Base-by-base conservation (phyloP, 306 rosid species). In the Mucuna pruriens region DNA sequence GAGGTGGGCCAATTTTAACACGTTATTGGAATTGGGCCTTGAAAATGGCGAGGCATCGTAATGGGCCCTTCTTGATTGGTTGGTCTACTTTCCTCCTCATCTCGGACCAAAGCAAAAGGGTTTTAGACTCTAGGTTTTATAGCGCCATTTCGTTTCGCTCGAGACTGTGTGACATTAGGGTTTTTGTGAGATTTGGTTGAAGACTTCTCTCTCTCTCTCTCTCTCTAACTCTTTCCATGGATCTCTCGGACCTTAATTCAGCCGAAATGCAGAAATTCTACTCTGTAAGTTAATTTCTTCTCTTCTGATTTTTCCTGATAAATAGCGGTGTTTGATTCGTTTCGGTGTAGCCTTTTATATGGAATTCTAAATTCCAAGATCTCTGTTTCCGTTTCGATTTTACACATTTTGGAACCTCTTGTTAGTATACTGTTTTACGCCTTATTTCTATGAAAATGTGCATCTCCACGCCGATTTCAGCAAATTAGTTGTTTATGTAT, bases 251-350 rank as follows among this genome's bases (percentile, higher is more conserved):
- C 2, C 76, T 89, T 5, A 88, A 87, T 74, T 86, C 88, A 23
- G 60, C 93, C 19, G 99, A 95, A 51, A 57, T 95, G 69, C 88
- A 90, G 83, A 86, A 74, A 2, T 87, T 95, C 49, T 92, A 92
- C 80, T 84, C 86, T 15, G 99, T 95, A 86, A 86, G 94, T 83
- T 60, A 1, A 61, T 60, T 79, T 22, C 23, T 40, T 55, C 16
- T 9, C n/a, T 0, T 46, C 20, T 22, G 39, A 22, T 29, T 2
- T 52, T 78, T 25, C 45, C 16, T 34, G 45, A 29, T 74, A 19
- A 0, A 44, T 36, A 2, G 12, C 33, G 38, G 69, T 54, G 7
- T 46, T 81, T 25, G 22, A 6, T 52, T 74, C 51, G 36, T 52
- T 52, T 26, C 61, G 8, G n/a, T 8, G 36, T n/a, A 69, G 11